Evolutionary conservation across 768 basidiomycete genomes (phyloP).

Genomic region (Lactifluus pinguis): DNA sequence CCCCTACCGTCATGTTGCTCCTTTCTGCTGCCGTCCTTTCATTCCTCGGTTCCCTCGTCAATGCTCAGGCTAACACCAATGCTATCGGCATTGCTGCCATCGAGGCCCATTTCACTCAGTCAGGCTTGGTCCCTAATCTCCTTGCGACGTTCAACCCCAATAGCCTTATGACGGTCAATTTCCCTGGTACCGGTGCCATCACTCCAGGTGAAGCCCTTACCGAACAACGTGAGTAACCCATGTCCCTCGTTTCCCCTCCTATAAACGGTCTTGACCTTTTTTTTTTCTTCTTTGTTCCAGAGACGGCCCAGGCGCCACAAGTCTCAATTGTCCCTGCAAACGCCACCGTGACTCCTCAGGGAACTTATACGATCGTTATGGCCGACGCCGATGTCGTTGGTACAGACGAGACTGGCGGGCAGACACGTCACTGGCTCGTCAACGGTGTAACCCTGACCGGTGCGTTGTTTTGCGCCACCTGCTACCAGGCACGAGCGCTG

Average conservation of each 20-base stretch:
- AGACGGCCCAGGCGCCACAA: conserved; percentile 45
- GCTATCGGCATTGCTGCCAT: conserved; percentile 45
- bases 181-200: conserved; percentile 38
- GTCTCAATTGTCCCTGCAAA: conserved; percentile 45
- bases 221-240: conserved; percentile 41
- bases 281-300: conserved; percentile 28
- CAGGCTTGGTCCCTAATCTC: conserved; percentile 53
- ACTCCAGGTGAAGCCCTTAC: conserved; percentile 51
- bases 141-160: conserved; percentile 51
- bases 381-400: conserved; percentile 67
- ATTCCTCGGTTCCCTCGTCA: conserved; percentile 34
- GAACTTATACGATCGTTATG: conserved; percentile 62
- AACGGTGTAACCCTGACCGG: conserved; percentile 49
- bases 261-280: background rate
- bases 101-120: conserved; percentile 57
- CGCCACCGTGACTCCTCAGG: conserved; percentile 35
- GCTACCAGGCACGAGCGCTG: background rate
- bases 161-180: conserved; percentile 49
- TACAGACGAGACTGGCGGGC: conserved; percentile 44
- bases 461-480: conserved; percentile 21
- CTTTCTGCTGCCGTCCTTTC: conserved; percentile 25
- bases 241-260: too few species aligned
- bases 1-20: conserved; percentile 2
- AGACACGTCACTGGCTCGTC: conserved; percentile 76
- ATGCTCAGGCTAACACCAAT: conserved; percentile 36